Evolutionary conservation across 352 stramenopile species (phyloP), one percentile per base, ranked within the genome.

Genomic region (Peronospora farinosa): DNA sequence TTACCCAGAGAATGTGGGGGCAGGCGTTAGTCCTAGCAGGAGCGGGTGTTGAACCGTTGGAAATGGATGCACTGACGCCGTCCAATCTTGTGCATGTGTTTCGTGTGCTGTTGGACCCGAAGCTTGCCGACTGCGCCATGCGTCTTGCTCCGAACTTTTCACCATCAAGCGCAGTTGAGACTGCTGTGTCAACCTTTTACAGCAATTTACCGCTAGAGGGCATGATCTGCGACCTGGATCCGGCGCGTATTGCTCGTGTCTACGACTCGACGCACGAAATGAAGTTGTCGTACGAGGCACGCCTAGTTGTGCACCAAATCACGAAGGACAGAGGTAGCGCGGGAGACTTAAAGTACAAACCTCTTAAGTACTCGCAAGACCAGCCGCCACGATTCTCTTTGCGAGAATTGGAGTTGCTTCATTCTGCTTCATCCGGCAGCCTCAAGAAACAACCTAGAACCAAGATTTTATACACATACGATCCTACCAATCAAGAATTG

Each of bases 201-300:
- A 69, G 55, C 13, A 75, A 81, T 42, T 40, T 92, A 16, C 81
- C 81, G 2, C 25, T 89, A 5, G 48, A 60, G 44, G 68, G 69
- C 0, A 92, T 92, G 81, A 70, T 54, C 23, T 92, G 81, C 43
- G 81, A 89, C 46, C 30, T 92, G 38, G 72, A 89, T 48, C 70
- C 76, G 21, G 56, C 46, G 7, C 67, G 78, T 23, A 67, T 88
- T 39, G 81, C 81, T 30, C 72, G 74, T 17, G 72, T 89, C 9
- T 89, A 88, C 49, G 72, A 88, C 45, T 62, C 66, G 0, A 48
- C 63, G 21, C 57, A 76, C 41, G 49, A 83, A 46, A 65, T 92
- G 32, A 92, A 92, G 54, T 54, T 92, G 8, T 88, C 72, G 15
- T 88, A 89, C 43, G 81, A 89, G 31, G 78, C 72, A n/a, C 59